phyloP scores from a whole-genome alignment of 768 basidiomycete genomes.

The Auriscalpium vulgare region DNA sequence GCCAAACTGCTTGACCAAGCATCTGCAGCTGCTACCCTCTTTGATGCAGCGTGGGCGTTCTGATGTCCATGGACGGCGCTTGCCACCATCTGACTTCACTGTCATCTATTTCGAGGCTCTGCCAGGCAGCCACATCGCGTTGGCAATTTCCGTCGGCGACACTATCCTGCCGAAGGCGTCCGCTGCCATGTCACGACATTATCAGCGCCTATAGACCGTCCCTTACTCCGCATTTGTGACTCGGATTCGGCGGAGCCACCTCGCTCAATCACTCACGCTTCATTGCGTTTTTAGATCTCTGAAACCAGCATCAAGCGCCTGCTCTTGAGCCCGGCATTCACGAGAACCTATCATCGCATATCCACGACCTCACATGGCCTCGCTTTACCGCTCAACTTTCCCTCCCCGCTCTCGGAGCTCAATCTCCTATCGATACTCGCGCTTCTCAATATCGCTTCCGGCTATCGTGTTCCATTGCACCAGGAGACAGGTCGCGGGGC shows the following conservation, averaged over 20 bases:
- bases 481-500: conserved; percentile 68
- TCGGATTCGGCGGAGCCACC: background rate
- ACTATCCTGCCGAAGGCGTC: background rate
- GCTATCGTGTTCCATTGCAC: conserved; percentile 71
- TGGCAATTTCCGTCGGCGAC: too few species aligned
- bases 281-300: conserved; percentile 38
- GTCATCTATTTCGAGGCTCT: too few species aligned
- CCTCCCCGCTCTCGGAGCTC: conserved; percentile 64
- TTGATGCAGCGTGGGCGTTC: too few species aligned
- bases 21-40: too few species aligned
- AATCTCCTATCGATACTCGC: conserved; percentile 75
- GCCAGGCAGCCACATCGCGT: too few species aligned
- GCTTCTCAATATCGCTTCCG: conserved; percentile 78
- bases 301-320: conserved; percentile 50
- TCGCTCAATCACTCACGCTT: conserved; percentile 2
- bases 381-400: conserved; percentile 71
- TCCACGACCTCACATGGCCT: conserved; percentile 56
- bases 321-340: conserved; percentile 57
- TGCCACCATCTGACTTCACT: too few species aligned
- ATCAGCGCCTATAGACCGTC: background rate
- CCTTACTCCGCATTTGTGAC: background rate
- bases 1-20: too few species aligned
- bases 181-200: conserved; percentile 1
- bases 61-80: too few species aligned
- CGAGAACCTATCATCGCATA: conserved; percentile 51